Evolutionary conservation across 108 stramenopile genomes (phyloP).

Genomic region (Cyclotella sp.): DNA sequence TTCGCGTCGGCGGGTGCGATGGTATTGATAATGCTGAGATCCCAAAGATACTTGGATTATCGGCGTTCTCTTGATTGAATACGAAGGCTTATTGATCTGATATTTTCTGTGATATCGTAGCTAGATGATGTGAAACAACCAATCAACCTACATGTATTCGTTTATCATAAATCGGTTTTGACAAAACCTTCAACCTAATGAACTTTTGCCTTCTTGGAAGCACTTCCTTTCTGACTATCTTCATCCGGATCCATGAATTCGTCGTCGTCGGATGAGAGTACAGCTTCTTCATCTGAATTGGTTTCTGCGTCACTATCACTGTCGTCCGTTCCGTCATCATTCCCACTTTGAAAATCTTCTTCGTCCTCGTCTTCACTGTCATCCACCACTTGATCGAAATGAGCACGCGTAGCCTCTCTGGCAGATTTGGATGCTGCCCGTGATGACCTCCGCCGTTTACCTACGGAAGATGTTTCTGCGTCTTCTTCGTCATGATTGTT

Average conservation of each 20-base stretch:
- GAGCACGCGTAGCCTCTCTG: slow-evolving; percentile 29
- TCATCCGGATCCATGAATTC: slow-evolving; percentile 1
- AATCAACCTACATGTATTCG: no score
- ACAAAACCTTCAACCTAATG: neutral
- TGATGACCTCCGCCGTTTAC: slow-evolving; percentile 18
- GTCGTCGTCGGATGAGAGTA: slow-evolving; percentile 12
- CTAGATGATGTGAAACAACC: no score
- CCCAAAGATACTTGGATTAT: neutral
- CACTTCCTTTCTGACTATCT: neutral
- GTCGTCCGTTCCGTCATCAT: slow-evolving; percentile 20
- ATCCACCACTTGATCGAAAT: slow-evolving; percentile 17
- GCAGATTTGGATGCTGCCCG: slow-evolving; percentile 54
- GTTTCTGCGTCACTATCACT: slow-evolving; percentile 24
- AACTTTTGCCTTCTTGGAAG: neutral
- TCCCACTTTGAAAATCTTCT: slow-evolving; percentile 18
- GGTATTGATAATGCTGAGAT: slow-evolving; percentile 10
- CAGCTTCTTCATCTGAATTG: slow-evolving; percentile 8
- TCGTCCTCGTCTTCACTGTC: slow-evolving; percentile 37
- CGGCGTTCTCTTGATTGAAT: no score
- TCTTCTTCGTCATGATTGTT: slow-evolving; percentile 31
- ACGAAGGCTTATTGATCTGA: neutral
- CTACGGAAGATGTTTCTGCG: slow-evolving; percentile 14
- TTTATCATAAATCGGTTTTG: no score
- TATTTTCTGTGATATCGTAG: no score
- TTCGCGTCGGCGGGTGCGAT: slow-evolving; percentile 13